Percentiles rank a stretch among this genome's conserved stretches.
Conservation (phyloP, 2,329 filamentous ascomycete species). For the Phyllosticta citrichinensis region DNA sequence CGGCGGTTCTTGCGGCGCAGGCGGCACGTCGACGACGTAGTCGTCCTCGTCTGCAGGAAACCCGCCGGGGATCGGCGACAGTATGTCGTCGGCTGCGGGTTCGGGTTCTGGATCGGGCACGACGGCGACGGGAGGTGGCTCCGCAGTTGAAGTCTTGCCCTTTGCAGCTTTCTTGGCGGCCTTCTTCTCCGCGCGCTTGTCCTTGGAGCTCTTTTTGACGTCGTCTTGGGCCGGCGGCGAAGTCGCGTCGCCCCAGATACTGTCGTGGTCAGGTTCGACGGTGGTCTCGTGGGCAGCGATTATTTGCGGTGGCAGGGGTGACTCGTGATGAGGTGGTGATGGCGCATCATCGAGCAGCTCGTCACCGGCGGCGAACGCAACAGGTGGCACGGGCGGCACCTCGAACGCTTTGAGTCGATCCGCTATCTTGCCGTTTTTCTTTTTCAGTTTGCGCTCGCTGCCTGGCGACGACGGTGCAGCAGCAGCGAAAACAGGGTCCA, state of each 20-base stretch:
- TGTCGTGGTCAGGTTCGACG: slow-evolving; percentile 1
- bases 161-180: slow-evolving; percentile 11
- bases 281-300: background rate
- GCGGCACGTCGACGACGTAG: background rate
- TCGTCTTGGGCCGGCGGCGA: background rate
- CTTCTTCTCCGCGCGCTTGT: slow-evolving; percentile 12
- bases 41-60: slow-evolving; percentile 33
- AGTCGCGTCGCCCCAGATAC: slow-evolving; percentile 1
- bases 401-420: slow-evolving; percentile 10
- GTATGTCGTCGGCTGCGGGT: slow-evolving; percentile 16
- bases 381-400: slow-evolving; percentile 3
- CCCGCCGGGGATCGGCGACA: slow-evolving; percentile 35
- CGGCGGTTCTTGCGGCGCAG: slow-evolving; percentile 13
- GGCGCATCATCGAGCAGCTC: slow-evolving; percentile 4
- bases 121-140: background rate
- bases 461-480: slow-evolving; percentile 13
- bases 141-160: slow-evolving; percentile 5
- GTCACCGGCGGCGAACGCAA: background rate
- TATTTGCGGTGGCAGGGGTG: slow-evolving; percentile 2
- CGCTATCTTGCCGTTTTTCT: slow-evolving; percentile 13
- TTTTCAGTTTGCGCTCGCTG: slow-evolving; percentile 10
- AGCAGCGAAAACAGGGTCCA: slow-evolving; percentile 7
- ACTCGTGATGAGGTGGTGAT: background rate
- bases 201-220: slow-evolving; percentile 9
- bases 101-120: slow-evolving; percentile 9